phyloP scores from a whole-genome alignment of 441 rosid species.

The Rhodomyrtus psidioides region DNA sequence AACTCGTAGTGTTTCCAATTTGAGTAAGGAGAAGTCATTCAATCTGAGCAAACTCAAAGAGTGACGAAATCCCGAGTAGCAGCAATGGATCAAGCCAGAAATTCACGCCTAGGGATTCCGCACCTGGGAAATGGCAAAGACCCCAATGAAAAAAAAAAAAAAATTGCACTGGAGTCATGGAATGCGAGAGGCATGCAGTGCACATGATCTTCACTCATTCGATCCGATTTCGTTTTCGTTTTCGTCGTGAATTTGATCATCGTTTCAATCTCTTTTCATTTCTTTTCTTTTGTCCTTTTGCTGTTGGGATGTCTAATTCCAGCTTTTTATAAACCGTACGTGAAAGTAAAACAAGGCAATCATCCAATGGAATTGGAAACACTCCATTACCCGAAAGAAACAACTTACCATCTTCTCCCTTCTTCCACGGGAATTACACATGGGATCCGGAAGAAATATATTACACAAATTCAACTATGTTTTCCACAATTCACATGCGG shows the following conservation, averaged over 20 bases:
- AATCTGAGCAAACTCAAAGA: background rate
- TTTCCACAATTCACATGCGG: no score
- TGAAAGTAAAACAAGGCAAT: background rate
- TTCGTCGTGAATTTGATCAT: background rate
- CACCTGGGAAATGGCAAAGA: background rate
- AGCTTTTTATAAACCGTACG: background rate
- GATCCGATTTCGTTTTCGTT: background rate
- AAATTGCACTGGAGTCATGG: background rate
- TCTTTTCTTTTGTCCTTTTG: background rate
- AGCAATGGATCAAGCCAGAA: background rate
- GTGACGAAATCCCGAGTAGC: background rate
- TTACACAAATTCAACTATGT: background rate
- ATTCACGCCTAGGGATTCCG: background rate
- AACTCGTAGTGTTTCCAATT: background rate
- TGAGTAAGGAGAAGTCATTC: no score
- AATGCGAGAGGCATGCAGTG: background rate
- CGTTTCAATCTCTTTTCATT: background rate
- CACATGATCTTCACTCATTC: background rate
- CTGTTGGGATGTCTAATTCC: background rate
- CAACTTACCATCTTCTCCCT: background rate
- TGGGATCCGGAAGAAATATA: background rate
- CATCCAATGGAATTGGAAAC: background rate
- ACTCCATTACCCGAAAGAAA: background rate
- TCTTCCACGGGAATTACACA: background rate
- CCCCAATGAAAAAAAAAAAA: background rate